Base-by-base conservation (phyloP, 1,284 basidiomycete species). In the Rhodotorula sp. region DNA sequence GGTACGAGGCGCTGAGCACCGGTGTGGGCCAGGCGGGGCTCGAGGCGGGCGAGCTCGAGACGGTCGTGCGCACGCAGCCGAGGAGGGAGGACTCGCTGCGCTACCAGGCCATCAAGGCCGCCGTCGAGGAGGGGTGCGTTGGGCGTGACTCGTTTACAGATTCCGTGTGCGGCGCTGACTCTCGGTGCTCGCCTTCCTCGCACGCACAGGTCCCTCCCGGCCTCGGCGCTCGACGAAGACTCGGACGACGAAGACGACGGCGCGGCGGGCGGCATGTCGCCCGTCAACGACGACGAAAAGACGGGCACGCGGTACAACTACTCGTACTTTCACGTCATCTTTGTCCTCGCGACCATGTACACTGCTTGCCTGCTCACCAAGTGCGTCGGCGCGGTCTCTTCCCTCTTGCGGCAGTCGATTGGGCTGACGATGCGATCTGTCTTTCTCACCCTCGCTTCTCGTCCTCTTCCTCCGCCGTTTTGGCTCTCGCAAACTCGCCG, bases 291-390 rank as follows among this genome's bases (percentile, higher is more conserved):
- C 80, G 97, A 99, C 78, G 96, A 99, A 83, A 88, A 91, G 46
- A 87, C 90, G 58, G 95, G 93, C n/a, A 97, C 93, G n/a, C 89
- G 93, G 74, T 99, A 99, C 84, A 97, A 97, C 79, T 98, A 99
- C 81, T 89, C 93, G 23, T 98, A 94, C 91, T 99, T 99, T 89
- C 96, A 99, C 82, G 84, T 97, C 81, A 97, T 99, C 80, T 99
- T 99, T 81, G 89, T 91, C 61, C 91, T 98, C 76, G 97, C 90
- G 25, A 87, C 93, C 23, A 98, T 98, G 94, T 99, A 99, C 82
- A 93, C 97, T 52, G 94, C 92, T 1, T 97, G 97, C 87, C 85
- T 99, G n/a, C 84, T 99, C 72, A 99, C 97, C 3, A 96, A 99
- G 96, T 77, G 52, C 27, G 74, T 68, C 21, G 49, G 13, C 23